Percentiles rank a stretch among this genome's conserved stretches.
phyloP scores from a whole-genome alignment of 2,329 filamentous ascomycete genomes.

The Alternaria triticimaculans region DNA sequence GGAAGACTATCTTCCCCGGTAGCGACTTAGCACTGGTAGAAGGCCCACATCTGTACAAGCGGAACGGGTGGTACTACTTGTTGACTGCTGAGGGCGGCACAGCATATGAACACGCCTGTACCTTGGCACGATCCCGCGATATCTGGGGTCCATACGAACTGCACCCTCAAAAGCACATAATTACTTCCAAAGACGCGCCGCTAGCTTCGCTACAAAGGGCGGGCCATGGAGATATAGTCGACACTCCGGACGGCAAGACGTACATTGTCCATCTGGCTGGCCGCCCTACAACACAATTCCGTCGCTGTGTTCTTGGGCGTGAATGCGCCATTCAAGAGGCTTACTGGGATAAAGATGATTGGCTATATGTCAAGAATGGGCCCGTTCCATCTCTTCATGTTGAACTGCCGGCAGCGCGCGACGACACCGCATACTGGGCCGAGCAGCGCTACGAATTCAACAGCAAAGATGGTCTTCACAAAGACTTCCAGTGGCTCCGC shows the following conservation, averaged over 20 bases:
- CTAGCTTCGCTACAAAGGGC: conserved; percentile 42
- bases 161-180: conserved; percentile 51
- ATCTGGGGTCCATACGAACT: conserved; percentile 53
- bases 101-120: conserved; percentile 49
- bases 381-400: conserved; percentile 53
- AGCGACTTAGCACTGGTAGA: conserved; percentile 58
- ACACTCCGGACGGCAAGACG: conserved; percentile 41
- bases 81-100: conserved; percentile 51
- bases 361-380: conserved; percentile 67
- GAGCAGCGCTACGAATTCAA: conserved; percentile 57
- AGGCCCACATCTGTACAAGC: conserved; percentile 47
- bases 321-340: conserved; percentile 62
- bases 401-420: conserved; percentile 35
- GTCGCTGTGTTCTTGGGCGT: conserved; percentile 46
- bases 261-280: conserved; percentile 46
- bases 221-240: conserved; percentile 48
- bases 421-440: conserved; percentile 48
- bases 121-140: conserved; percentile 47
- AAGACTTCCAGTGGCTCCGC: conserved; percentile 64
- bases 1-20: conserved; percentile 60
- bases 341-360: conserved; percentile 66
- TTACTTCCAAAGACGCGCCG: conserved; percentile 49
- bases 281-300: conserved; percentile 41
- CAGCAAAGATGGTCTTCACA: conserved; percentile 54
- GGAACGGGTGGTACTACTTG: conserved; percentile 47